phyloP scores from a whole-genome alignment of 345 rosid species.

The Ceriops zippeliana region DNA sequence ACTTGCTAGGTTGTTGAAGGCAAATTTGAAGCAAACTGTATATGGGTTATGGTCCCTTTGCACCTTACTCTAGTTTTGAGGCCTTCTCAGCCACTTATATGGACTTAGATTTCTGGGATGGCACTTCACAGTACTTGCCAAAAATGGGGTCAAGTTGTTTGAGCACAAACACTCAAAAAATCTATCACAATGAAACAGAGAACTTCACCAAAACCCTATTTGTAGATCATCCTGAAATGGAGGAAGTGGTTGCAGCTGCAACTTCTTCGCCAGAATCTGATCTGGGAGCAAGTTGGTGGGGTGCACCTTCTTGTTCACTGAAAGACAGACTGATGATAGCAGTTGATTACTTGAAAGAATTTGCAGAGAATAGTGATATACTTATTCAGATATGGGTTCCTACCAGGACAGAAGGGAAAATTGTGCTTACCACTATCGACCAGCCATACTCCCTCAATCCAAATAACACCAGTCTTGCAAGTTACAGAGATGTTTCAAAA shows the following conservation, averaged over 20 bases:
- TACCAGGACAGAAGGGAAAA: conserved; percentile 46
- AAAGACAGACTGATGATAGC: conserved; percentile 55
- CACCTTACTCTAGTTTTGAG: conserved; percentile 42
- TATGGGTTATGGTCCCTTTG: conserved; percentile 54
- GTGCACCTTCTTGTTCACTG: conserved; percentile 40
- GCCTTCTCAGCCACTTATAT: conserved; percentile 47
- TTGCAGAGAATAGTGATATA: conserved; percentile 46
- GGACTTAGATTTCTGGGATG: conserved; percentile 78
- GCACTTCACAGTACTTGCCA: conserved; percentile 29
- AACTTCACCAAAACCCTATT: conserved; percentile 25
- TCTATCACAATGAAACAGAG: conserved; percentile 32
- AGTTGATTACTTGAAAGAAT: conserved; percentile 45
- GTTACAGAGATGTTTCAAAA: conserved; percentile 59
- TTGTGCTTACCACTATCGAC: conserved; percentile 59
- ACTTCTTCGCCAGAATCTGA: conserved; percentile 34
- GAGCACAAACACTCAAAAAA: conserved; percentile 25
- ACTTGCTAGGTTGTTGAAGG: conserved; percentile 27
- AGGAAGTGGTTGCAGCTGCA: conserved; percentile 25
- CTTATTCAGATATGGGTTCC: conserved; percentile 88
- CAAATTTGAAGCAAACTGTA: conserved; percentile 30
- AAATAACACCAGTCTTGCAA: conserved; percentile 47
- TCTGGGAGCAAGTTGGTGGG: conserved; percentile 47
- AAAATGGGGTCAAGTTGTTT: conserved; percentile 24
- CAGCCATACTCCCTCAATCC: conserved; percentile 65
- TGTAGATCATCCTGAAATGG: conserved; percentile 22